These are phyloP conservation scores for Monosporozyma aerobia DNA, from an alignment of 805 yeast genomes.

Conservation along the genomic window DNA sequence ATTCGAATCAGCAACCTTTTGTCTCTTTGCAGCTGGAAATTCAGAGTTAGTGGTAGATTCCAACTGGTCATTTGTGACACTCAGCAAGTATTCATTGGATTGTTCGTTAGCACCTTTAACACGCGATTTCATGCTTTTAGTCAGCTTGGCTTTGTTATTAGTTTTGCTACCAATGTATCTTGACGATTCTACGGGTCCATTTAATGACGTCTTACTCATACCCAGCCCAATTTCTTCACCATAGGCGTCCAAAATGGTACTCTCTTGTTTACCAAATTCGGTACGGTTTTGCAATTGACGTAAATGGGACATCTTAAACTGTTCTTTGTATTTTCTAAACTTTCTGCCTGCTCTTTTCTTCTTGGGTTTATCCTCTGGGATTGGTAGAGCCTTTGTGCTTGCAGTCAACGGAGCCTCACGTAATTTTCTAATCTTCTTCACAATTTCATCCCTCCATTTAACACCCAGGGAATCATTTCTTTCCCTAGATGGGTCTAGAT, in stretches of 20 bases:
- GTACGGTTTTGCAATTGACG: conserved; percentile 77
- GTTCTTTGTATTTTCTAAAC: conserved; percentile 70
- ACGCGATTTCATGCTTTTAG: conserved; percentile 51
- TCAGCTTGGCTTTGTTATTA: conserved; percentile 48
- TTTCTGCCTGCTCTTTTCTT: conserved; percentile 83
- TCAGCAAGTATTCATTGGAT: conserved; percentile 10
- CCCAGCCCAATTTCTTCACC: conserved; percentile 85
- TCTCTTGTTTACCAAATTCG: conserved; percentile 72
- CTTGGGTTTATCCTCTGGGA: conserved; percentile 66
- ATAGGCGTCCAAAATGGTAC: conserved; percentile 47
- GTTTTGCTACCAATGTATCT: conserved; percentile 28
- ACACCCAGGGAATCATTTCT: conserved; percentile 47
- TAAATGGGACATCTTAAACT: conserved; percentile 70
- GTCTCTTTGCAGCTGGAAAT: background rate
- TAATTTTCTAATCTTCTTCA: conserved; percentile 56
- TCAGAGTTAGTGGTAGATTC: background rate
- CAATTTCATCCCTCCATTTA: conserved; percentile 52
- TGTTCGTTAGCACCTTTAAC: conserved; percentile 24
- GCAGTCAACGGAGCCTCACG: conserved; percentile 67
- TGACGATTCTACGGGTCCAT: conserved; percentile 16
- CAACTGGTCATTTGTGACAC: conserved; percentile 1
- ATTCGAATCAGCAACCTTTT: background rate
- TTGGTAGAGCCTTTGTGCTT: conserved; percentile 60
- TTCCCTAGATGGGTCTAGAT: conserved; percentile 10
- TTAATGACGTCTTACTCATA: conserved; percentile 36